A percentile compares a stretch with the other conserved stretches of the same genome.
Conservation (phyloP, 495 filamentous ascomycete genomes). For the Aspergillus leporis region DNA sequence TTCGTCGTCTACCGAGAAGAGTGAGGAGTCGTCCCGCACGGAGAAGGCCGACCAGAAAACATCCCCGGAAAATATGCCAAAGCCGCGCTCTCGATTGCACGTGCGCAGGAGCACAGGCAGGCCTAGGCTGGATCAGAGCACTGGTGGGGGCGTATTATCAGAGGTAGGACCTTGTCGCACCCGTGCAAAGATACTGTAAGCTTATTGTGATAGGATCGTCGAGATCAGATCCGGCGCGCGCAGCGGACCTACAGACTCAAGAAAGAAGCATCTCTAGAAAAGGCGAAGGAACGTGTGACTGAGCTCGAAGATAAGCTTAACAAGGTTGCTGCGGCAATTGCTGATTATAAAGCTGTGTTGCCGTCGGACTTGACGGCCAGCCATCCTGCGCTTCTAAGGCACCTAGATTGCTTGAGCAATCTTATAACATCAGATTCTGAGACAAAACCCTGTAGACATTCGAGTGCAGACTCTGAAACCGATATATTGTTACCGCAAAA, state of each 20-base stretch:
- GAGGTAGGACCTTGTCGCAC: background rate
- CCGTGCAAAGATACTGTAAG: background rate
- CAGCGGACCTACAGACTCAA: constrained; percentile 78
- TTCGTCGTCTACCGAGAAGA: background rate
- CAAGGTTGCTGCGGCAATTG: background rate
- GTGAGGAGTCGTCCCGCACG: background rate
- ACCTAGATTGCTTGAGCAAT: background rate
- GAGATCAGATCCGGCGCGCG: constrained; percentile 80
- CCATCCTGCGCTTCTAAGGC: background rate
- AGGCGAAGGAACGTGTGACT: constrained; percentile 62
- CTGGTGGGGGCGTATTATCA: background rate
- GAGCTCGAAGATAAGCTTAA: constrained; percentile 59
- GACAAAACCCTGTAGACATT: background rate
- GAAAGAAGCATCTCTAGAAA: constrained; percentile 76
- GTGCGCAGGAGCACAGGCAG: background rate
- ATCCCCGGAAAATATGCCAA: background rate
- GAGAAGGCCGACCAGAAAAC: background rate
- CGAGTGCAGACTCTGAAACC: background rate
- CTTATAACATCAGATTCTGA: background rate
- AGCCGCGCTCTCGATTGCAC: background rate
- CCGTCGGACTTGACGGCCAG: background rate
- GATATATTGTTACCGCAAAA: background rate
- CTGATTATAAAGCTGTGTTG: background rate
- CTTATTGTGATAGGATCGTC: constrained; percentile 39
- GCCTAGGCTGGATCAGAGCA: background rate